A percentile compares a stretch with the other conserved stretches of the same genome.
These are phyloP conservation scores for Clitopilus hobsonii DNA, from an alignment of 768 basidiomycete species.

Conservation along the genomic window DNA sequence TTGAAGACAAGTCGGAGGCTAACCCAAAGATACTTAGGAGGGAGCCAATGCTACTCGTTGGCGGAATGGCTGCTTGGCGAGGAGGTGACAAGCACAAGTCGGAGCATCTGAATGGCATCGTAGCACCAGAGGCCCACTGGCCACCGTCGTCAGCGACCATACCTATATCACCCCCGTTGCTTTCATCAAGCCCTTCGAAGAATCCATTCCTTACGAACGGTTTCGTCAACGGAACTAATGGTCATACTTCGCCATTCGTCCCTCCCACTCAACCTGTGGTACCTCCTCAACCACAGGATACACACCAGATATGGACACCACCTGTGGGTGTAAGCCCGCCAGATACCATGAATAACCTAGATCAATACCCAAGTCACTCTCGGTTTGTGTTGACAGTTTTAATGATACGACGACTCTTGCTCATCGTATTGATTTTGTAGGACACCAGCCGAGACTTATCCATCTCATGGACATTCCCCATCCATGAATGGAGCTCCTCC, in stretches of 20 bases:
- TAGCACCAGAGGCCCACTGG: background rate
- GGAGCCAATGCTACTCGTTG: constrained; percentile 78
- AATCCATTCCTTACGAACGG: constrained; percentile 20
- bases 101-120: background rate
- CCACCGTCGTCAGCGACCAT: background rate
- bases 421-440: constrained; percentile 24
- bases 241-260: constrained; percentile 2
- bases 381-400: constrained; percentile 25
- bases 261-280: constrained; percentile 10
- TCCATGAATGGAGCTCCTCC: constrained; percentile 18
- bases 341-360: constrained; percentile 20
- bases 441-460: constrained; percentile 37
- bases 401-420: background rate
- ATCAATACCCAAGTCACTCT: constrained; percentile 35
- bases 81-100: constrained; percentile 47
- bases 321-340: constrained; percentile 18
- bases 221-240: background rate
- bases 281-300: constrained; percentile 15
- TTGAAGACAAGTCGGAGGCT: constrained; percentile 66
- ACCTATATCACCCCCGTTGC: background rate
- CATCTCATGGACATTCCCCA: constrained; percentile 4
- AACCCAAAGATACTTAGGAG: constrained; percentile 59
- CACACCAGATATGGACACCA: constrained; percentile 29
- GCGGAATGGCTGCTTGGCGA: constrained; percentile 84
- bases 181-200: constrained; percentile 11